Base-by-base conservation (phyloP, 1,284 basidiomycete species). In the Agroathelia rolfsii region DNA sequence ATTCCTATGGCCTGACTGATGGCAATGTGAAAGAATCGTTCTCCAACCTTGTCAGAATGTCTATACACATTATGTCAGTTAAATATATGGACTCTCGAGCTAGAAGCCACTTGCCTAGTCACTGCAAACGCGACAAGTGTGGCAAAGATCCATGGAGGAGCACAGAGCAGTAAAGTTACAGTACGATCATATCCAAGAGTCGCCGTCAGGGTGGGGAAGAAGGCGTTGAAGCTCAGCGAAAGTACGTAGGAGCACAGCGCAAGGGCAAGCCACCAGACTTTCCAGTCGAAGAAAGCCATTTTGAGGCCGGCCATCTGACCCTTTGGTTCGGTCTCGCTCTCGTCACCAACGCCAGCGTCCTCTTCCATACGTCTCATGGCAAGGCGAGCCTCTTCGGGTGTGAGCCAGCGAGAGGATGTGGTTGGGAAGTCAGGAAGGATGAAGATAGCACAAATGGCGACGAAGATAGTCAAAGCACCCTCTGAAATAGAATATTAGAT, bases 341-440 rank as follows among this genome's bases (percentile, higher is more conserved):
- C 59, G 39, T 75, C 73, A 7, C 63, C 61, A 7, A 72, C 62
- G 13, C 75, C 77, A 9, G 64, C 72, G 40, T 88, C 84, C 50
- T 88, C 84, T 27, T 67, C 59, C 72, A 89, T 76, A 14, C 85
- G 72, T 16, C 64, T 64, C 41, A 79, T 58, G 2, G 86, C 82
- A 13, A 90, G 66, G 13, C 66, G 62, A 15, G 67, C 63, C 53
- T 90, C 86, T 24, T 68, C 51, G 7, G 66, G 65, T 3, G 66
- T 62, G 5, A 83, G 62, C 71, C 74, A 82, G 31, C 46, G 55
- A n/a, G 47, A 48, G n/a, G 72, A 68, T 1, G 62, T 78, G 4
- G 59, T 51, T 3, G 80, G 80, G 50, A 88, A 83, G 53, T 89
- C 85, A 5, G 85, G 85, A 3, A 89, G 67, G 38, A 87, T 61